Evolutionary conservation across 108 stramenopile species (phyloP), one percentile per base, ranked within the genome.

Genomic region (Discostella stelligeroides): DNA sequence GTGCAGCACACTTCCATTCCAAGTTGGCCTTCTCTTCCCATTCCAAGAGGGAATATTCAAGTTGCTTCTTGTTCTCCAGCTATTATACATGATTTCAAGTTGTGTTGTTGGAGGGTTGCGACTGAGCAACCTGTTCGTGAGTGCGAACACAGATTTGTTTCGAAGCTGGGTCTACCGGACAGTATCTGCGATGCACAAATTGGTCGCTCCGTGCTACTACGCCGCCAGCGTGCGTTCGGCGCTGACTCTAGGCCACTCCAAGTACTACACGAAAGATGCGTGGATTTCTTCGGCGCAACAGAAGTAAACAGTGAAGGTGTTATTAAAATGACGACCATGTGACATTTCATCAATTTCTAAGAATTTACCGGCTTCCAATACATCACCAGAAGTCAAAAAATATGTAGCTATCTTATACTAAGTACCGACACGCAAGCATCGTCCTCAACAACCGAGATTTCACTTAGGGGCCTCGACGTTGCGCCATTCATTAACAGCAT

Each of bases 201-300:
- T 65, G 18, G 72, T 42, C 21, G 72, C 72, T 3, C 72, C 72
- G 27, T 66, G 63, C 43, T 73, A 66, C 63, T 73, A 73, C 56
- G 64, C 72, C 0, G 27, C 63, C 13, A 58, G 55, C 3, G 38
- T 73, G n/a, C 56, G 64, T 12, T 65, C 72, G 18, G 63, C 72
- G 9, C 46, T 73, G 7, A 5, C 54, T 49, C 63, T 73, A 15
- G 58, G 72, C 20, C 37, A 60, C 39, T 57, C 65, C 18, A 60
- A 28, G 58, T 73, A 60, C 38, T 66, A 49, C 37, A 60, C 72
- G 37, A 73, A 66, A 66, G 64, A 73, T 50, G 37, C 30, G 3
- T 73, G 72, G 72, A 59, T 66, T 39, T 34, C 18, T 37, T n/a
- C 57, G 15, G 28, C 34, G 6, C 34, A 34, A 6, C 34, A 34